These are phyloP conservation scores for Phytopythium boreale DNA, from an alignment of 352 stramenopile species.

Conservation along the genomic window DNA sequence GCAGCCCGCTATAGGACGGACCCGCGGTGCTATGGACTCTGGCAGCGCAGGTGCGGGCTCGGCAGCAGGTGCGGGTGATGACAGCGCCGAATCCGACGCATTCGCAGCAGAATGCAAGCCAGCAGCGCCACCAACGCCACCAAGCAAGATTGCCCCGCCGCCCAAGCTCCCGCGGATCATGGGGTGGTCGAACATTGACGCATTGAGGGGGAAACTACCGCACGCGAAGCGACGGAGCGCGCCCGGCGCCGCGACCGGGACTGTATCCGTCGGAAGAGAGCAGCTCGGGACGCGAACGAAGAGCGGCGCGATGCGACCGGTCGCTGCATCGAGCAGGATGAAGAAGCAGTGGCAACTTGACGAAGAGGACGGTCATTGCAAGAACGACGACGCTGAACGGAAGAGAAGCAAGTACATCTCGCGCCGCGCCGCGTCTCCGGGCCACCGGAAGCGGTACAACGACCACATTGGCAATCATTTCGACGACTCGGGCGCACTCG, in stretches of 20 bases:
- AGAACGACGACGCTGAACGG: neutral
- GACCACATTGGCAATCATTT: neutral
- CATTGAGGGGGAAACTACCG: constrained; percentile 21
- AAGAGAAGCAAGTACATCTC: neutral
- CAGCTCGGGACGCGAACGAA: neutral
- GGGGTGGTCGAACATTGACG: constrained; percentile 25
- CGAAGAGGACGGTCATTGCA: neutral
- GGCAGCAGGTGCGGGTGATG: neutral
- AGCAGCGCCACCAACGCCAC: neutral
- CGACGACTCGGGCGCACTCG: neutral
- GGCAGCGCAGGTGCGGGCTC: neutral
- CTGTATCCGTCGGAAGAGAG: neutral
- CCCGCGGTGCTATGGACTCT: neutral
- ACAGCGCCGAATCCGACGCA: neutral
- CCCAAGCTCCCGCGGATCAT: constrained; percentile 17
- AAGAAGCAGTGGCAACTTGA: neutral
- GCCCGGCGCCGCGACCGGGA: neutral
- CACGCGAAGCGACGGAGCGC: constrained; percentile 6
- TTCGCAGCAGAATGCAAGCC: neutral
- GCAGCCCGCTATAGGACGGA: neutral
- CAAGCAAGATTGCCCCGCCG: neutral
- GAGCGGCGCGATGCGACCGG: neutral
- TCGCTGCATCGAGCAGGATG: neutral
- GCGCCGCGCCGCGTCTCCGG: neutral
- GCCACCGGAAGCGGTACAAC: neutral